Conservation (phyloP, 2,329 filamentous ascomycete genomes). For the Parasarocladium wereldwijsianum region DNA sequence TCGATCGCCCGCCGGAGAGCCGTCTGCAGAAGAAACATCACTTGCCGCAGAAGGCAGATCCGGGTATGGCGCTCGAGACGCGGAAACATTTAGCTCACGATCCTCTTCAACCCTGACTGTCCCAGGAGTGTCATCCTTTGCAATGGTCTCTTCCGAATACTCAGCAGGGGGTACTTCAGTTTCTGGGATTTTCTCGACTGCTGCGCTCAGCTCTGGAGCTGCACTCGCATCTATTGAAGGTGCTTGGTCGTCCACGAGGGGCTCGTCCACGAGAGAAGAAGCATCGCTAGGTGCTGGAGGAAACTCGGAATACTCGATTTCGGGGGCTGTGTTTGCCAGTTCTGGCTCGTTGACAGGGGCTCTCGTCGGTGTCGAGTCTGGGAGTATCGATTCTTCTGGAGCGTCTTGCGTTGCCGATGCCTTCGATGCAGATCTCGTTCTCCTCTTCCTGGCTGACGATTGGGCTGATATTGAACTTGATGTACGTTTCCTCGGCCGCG, state of each 20-base stretch:
- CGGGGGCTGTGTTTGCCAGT: neutral
- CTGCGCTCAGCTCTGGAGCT: no score
- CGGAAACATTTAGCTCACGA: neutral
- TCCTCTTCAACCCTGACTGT: neutral
- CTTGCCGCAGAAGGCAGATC: conserved; percentile 14
- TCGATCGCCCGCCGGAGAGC: conserved; percentile 11
- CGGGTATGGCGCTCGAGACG: no score
- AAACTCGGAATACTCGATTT: neutral
- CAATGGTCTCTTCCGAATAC: no score
- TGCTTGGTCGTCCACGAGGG: no score
- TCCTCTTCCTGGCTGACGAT: no score
- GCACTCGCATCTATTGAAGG: no score
- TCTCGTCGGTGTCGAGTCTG: neutral
- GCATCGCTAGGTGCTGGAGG: no score
- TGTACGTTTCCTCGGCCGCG: conserved; percentile 12
- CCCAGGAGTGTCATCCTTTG: no score
- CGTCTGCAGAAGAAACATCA: conserved; percentile 18
- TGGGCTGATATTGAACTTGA: conserved; percentile 6
- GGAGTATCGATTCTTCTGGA: neutral
- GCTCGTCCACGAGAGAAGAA: no score
- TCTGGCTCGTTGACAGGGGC: neutral
- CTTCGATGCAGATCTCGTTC: neutral
- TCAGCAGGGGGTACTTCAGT: no score
- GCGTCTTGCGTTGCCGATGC: neutral
- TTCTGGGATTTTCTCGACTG: no score